Evolutionary conservation across 495 filamentous ascomycete species (phyloP), one percentile per base, ranked within the genome.

Genomic region (Annulohypoxylon moriforme): DNA sequence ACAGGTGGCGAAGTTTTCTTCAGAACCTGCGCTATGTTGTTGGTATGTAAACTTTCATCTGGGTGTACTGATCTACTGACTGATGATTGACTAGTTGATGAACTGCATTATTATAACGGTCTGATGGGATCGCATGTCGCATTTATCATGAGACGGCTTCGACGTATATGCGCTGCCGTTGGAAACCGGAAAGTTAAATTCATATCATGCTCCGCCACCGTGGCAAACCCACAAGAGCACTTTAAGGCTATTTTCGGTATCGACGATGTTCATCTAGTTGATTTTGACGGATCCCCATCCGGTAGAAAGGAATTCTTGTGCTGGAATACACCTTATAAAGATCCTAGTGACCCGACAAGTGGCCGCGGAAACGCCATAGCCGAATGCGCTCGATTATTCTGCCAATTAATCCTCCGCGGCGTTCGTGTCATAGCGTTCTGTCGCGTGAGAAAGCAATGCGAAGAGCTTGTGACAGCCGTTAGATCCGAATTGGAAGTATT

Each of bases 281-380:
- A 97, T 80, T 94, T 93, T 78, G 96, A 98, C 74, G 96, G 96
- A 2, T 97, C 94, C 2, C 96, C 96, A 1, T 93, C 93, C 10
- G 96, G 96, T 6, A 85, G 93, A 25, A 99, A 99, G 74, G 94
- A 97, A 76, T 98, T 98, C 63, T 79, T 99, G 7, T 97, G 94
- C 80, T 99, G 96, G 96, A 98, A 98, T 69, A 97, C 96, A 1
- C 96, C 96, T 2, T 97, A 90, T 81, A 97, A 93, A 81, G 96
- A 97, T 74, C 93, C 94, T 1, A 82, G 83, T 7, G 96, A 98
- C 78, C 93, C 94, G 10, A 87, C 91, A 0, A 96, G 92, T 63
- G 95, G 95, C 6, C 88, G 96, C 38, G 94, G 91, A 27, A 91
- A 95, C 78, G 90, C 89, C 22, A 88, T 94, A 76, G 84, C 87